Percentiles rank a stretch among this genome's conserved stretches.
Conservation (phyloP, 495 filamentous ascomycete genomes). For the Xylaria longipes region DNA sequence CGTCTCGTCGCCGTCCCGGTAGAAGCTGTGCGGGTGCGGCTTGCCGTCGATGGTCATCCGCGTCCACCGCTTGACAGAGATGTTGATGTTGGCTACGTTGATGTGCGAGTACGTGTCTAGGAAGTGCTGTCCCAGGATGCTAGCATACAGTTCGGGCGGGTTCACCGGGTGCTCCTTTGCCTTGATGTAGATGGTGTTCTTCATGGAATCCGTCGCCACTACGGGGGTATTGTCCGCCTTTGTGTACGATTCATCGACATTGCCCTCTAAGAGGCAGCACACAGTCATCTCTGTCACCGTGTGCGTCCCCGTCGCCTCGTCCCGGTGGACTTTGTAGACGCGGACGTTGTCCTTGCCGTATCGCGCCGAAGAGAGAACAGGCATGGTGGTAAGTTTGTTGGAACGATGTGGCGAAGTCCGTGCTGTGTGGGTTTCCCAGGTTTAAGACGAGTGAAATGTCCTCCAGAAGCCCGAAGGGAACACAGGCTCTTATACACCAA, state of each 20-base stretch:
- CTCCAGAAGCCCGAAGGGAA: not conserved
- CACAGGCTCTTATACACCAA: constrained; percentile 23
- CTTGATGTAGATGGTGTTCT: constrained; percentile 94
- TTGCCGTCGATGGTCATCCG: constrained; percentile 86
- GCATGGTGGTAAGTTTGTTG: constrained; percentile 46
- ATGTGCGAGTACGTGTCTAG: constrained; percentile 87
- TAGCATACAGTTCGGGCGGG: constrained; percentile 91
- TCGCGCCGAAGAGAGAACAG: constrained; percentile 72
- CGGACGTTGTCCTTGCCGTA: constrained; percentile 99
- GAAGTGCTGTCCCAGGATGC: constrained; percentile 86
- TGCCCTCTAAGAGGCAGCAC: constrained; percentile 85
- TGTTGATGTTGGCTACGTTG: constrained; percentile 76
- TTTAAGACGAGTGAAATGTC: not conserved
- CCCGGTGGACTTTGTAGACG: constrained; percentile 88
- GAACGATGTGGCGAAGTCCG: constrained; percentile 9
- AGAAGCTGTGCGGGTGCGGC: constrained; percentile 96
- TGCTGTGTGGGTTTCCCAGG: constrained; percentile 1
- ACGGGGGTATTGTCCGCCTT: constrained; percentile 92
- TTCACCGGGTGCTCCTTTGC: constrained; percentile 94
- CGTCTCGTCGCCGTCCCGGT: constrained; percentile 87
- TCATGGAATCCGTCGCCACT: constrained; percentile 96
- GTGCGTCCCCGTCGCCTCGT: constrained; percentile 76
- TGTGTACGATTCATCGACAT: constrained; percentile 93
- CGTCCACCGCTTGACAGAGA: constrained; percentile 89
- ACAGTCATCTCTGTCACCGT: constrained; percentile 95